These are phyloP conservation scores for Sporothrix humicola DNA, from an alignment of 2,329 filamentous ascomycete genomes.

Conservation along the genomic window DNA sequence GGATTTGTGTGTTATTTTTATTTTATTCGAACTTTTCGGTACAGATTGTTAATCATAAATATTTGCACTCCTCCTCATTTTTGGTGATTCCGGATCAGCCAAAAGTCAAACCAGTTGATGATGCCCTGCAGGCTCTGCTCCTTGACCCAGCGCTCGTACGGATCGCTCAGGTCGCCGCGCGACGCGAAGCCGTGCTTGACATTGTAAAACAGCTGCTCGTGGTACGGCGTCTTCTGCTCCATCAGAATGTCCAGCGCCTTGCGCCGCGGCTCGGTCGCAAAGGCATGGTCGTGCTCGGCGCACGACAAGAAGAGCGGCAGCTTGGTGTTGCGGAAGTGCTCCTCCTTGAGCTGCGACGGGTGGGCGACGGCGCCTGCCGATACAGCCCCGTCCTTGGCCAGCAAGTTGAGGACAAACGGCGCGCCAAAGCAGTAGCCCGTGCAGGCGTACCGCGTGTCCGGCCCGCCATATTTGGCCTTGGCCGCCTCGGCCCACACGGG, in stretches of 20 bases:
- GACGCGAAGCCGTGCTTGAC: constrained; percentile 48
- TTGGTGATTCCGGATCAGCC: constrained; percentile 33
- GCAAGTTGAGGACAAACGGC: constrained; percentile 52
- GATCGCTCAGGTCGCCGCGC: constrained; percentile 42
- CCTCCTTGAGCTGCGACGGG: constrained; percentile 56
- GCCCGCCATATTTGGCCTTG: constrained; percentile 45
- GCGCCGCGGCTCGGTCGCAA: constrained; percentile 47
- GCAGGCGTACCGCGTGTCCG: constrained; percentile 48
- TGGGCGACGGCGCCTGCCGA: constrained; percentile 57
- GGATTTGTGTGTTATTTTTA: not conserved
- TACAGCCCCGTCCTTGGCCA: constrained; percentile 46
- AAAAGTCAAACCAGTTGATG: constrained; percentile 38
- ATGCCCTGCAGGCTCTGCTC: constrained; percentile 39
- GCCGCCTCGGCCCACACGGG: constrained; percentile 53
- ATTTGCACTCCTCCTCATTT: not conserved
- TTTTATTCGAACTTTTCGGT: too few species aligned
- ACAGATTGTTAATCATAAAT: not conserved
- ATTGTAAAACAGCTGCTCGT: constrained; percentile 66
- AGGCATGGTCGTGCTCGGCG: constrained; percentile 53
- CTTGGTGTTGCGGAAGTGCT: constrained; percentile 50
- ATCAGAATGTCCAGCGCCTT: constrained; percentile 52
- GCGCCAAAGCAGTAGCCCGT: constrained; percentile 52
- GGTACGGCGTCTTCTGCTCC: constrained; percentile 55
- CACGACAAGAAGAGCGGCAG: constrained; percentile 55
- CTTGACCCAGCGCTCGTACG: constrained; percentile 47